Percentiles rank a stretch among this genome's conserved stretches.
phyloP scores from a whole-genome alignment of 179 eudicot genomes.

The Silene coronaria region DNA sequence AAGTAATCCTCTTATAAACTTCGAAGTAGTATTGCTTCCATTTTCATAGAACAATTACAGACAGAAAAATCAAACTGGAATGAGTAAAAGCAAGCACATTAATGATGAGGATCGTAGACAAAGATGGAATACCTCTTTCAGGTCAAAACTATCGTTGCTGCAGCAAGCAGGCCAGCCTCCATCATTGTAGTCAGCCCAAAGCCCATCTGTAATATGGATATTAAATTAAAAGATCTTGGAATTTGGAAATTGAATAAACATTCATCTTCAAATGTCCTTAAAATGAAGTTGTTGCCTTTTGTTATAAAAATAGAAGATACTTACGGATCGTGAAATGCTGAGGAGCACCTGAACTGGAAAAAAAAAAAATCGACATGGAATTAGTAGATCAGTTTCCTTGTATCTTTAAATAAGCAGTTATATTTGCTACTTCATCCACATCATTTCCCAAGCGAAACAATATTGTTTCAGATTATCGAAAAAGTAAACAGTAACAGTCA shows the following conservation, averaged over 20 bases:
- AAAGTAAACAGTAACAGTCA: background rate
- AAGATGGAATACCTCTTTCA: constrained; percentile 48
- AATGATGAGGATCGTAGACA: background rate
- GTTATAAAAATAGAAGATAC: constrained; percentile 19
- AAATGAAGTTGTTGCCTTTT: background rate
- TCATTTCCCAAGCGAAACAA: background rate
- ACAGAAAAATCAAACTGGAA: background rate
- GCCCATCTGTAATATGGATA: constrained; percentile 56
- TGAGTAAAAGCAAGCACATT: constrained; percentile 1
- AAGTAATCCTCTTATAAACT: background rate
- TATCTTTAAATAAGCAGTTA: background rate
- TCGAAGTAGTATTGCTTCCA: background rate
- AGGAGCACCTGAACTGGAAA: constrained; percentile 57
- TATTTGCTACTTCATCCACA: background rate
- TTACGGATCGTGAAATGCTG: constrained; percentile 74
- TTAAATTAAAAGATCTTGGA: background rate
- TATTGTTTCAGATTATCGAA: background rate
- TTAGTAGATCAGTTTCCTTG: constrained; percentile 13
- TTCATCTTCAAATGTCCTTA: background rate
- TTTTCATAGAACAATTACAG: background rate
- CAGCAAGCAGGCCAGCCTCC: constrained; percentile 94
- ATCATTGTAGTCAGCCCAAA: constrained; percentile 94
- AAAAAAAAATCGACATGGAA: constrained; percentile 19
- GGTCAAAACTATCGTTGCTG: constrained; percentile 49
- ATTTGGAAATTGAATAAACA: background rate